Conservation (phyloP, 2,329 filamentous ascomycete species). For the Diaporthe amygdali region DNA sequence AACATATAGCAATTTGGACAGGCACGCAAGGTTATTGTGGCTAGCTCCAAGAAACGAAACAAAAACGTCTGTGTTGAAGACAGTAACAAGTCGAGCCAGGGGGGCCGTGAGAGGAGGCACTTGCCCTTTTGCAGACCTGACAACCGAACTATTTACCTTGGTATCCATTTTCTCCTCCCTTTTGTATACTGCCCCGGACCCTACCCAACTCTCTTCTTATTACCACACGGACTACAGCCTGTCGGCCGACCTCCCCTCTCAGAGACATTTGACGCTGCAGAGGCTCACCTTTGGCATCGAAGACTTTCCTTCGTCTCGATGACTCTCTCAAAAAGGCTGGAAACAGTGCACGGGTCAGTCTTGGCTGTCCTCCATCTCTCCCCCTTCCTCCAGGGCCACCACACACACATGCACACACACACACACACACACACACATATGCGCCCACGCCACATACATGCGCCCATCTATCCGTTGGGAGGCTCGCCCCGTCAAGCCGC, state of each 20-base stretch:
- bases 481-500: conserved; percentile 3
- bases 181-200: conserved; percentile 21
- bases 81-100: background rate
- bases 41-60: conserved; percentile 9
- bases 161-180: conserved; percentile 21
- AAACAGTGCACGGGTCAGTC: background rate
- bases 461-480: background rate
- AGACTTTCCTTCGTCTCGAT: background rate
- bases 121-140: conserved; percentile 22
- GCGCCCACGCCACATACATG: background rate
- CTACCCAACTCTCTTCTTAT: conserved; percentile 20
- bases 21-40: background rate
- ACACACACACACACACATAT: background rate
- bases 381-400: background rate
- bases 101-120: conserved; percentile 15
- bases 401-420: background rate
- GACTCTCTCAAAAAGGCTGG: background rate
- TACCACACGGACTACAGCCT: conserved; percentile 18
- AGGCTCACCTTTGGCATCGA: background rate
- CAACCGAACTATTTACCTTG: conserved; percentile 22
- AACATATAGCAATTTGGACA: conserved; percentile 19
- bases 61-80: background rate
- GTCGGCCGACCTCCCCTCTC: background rate
- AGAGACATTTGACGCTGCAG: background rate
- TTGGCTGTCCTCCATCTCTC: background rate